Percentiles rank a stretch among this genome's conserved stretches.
phyloP scores from a whole-genome alignment of 345 rosid genomes.

The Citropsis articulata region DNA sequence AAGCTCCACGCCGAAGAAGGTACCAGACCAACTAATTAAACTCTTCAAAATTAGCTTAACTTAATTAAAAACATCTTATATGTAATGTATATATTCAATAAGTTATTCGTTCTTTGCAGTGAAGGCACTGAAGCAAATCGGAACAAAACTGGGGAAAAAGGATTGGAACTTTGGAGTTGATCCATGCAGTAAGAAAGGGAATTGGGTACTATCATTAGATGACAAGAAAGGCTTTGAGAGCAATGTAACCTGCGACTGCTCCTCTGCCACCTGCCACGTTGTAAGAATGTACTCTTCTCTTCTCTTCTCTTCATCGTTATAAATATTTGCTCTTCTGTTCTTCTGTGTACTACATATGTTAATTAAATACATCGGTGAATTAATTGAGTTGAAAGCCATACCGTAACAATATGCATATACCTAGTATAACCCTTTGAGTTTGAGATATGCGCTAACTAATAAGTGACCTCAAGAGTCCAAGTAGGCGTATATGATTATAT shows the following conservation, averaged over 20 bases:
- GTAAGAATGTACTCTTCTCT: conserved; percentile 43
- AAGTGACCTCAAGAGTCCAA: not conserved
- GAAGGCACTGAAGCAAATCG: conserved; percentile 61
- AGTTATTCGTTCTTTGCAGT: conserved; percentile 29
- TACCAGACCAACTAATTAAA: not conserved
- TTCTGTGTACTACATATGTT: not conserved
- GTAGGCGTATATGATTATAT: too few species aligned
- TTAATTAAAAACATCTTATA: too few species aligned
- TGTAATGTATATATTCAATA: not conserved
- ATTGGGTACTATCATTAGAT: conserved; percentile 34
- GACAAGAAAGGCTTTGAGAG: conserved; percentile 42
- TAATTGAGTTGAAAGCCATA: too few species aligned
- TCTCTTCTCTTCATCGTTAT: not conserved
- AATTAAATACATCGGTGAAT: too few species aligned
- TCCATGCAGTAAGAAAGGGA: conserved; percentile 75
- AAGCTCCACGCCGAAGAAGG: conserved; percentile 27
- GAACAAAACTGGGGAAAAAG: conserved; percentile 56
- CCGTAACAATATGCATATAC: too few species aligned
- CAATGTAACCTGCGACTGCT: conserved; percentile 57
- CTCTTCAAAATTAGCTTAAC: not conserved
- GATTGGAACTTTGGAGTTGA: conserved; percentile 72
- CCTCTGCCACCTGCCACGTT: conserved; percentile 64
- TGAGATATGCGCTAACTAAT: not conserved
- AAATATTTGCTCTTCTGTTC: not conserved
- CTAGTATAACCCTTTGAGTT: not conserved